Evolutionary conservation across 108 stramenopile genomes (phyloP).

Genomic region (Parmales sp.): DNA sequence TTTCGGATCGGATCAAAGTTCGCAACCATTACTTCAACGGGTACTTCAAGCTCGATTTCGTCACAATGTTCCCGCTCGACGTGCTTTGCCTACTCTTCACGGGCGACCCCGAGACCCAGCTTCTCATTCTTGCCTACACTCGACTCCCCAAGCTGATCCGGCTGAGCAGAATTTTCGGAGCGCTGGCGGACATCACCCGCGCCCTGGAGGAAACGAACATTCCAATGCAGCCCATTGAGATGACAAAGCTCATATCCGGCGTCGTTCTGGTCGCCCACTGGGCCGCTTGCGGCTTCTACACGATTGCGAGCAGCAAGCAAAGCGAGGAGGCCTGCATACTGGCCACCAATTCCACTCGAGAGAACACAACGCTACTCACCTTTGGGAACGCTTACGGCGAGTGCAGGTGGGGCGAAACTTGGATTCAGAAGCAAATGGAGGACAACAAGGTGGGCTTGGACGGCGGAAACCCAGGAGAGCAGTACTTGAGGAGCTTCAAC

Average conservation of each 20-base stretch:
- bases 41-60: constrained; percentile 24
- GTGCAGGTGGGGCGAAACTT: constrained; percentile 37
- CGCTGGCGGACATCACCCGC: constrained; percentile 14
- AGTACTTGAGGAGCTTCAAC: constrained; percentile 40
- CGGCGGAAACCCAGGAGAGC: constrained; percentile 25
- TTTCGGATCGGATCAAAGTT: constrained; percentile 21
- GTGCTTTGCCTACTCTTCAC: constrained; percentile 6
- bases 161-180: constrained; percentile 13
- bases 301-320: constrained; percentile 30
- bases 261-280: constrained; percentile 42
- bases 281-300: constrained; percentile 41
- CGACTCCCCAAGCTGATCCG: constrained; percentile 37
- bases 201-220: constrained; percentile 20
- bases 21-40: constrained; percentile 16
- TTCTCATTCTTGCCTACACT: constrained; percentile 17
- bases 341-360: background rate
- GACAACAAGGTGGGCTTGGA: constrained; percentile 22
- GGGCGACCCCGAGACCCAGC: constrained; percentile 1
- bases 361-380: background rate
- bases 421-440: constrained; percentile 40
- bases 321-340: constrained; percentile 2
- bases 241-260: constrained; percentile 28
- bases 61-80: constrained; percentile 30
- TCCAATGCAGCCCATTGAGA: constrained; percentile 18
- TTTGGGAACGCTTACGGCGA: background rate